Percentiles rank a stretch among this genome's conserved stretches.
Conservation (phyloP, 2,329 filamentous ascomycete genomes). For the Pyrenophora teres region DNA sequence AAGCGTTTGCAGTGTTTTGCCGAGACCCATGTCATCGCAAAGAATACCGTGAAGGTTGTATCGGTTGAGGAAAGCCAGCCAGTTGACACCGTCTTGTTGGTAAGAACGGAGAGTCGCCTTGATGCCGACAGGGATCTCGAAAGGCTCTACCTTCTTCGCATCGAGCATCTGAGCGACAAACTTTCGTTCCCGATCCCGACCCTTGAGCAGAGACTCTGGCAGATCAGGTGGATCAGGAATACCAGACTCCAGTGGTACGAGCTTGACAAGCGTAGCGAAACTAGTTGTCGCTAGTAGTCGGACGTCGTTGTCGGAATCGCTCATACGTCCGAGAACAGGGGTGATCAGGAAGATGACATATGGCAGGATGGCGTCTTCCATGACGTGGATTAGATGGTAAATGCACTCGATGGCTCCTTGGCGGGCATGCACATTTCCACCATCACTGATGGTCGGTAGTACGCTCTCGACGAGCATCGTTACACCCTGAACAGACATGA, state of each 20-base stretch:
- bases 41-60: conserved; percentile 98
- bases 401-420: conserved; percentile 95
- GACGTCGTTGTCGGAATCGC: conserved; percentile 95
- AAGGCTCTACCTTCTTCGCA: conserved; percentile 93
- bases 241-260: conserved; percentile 94
- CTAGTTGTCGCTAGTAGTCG: conserved; percentile 93
- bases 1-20: conserved; percentile 94
- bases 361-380: conserved; percentile 93
- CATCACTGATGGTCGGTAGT: conserved; percentile 87
- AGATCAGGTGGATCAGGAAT: conserved; percentile 95
- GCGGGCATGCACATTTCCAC: conserved; percentile 82
- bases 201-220: conserved; percentile 83
- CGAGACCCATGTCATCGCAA: conserved; percentile 98
- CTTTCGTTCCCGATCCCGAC: conserved; percentile 89
- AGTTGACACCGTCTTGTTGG: conserved; percentile 98
- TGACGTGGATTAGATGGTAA: conserved; percentile 96
- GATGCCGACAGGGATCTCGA: conserved; percentile 92
- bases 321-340: conserved; percentile 95
- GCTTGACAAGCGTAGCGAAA: conserved; percentile 94
- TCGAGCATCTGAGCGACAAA: conserved; percentile 97
- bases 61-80: conserved; percentile 96
- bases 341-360: conserved; percentile 99
- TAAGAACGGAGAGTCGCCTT: conserved; percentile 96
- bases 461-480: conserved; percentile 94
- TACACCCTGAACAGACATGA: conserved; percentile 94